Base-by-base conservation (phyloP, 495 filamentous ascomycete genomes). In the Penicillium steckii region DNA sequence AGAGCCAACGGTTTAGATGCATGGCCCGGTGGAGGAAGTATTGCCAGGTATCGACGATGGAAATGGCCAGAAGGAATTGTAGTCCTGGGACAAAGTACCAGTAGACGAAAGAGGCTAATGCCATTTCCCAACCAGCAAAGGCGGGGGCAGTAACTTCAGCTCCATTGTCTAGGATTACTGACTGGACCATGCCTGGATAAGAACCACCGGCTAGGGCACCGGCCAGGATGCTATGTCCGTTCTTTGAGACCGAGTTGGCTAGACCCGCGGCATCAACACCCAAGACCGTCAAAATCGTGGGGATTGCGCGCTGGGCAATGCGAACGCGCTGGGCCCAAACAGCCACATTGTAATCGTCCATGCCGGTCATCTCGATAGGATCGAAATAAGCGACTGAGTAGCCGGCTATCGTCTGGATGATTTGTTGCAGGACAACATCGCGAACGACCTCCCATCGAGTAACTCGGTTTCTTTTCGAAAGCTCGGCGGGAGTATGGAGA, bases 1-100 rank as follows among this genome's bases (percentile, higher is more conserved):
- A 98, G 53, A 98, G 85, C 88, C 89, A 97, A 64, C 89, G 89
- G 70, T 95, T 93, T 73, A 91, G 70, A 67, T 98, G 94, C 91
- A 97, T 96, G 32, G 83, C 82, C 22, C 94, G 87, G 74, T 98
- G 94, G 65, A 87, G 78, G 72, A 96, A 96, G 75, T 98, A 98
- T 60, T 98, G 91, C 90, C 92, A 96, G 27, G 91, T 95, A 73
- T 98, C 94, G 52, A 96, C 79, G 52, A 89, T 68, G 51, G 79
- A 73, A 56, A 92, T 80, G 27, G 84, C 94, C 26, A 88, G 48
- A 52, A 80, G 68, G 60, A 95, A 82, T 67, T 96, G 91, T 37
- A 90, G 45, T 13, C 74, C 75, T 2, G 94, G 94, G 38, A 96
- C 75, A 21, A 89, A 66, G 48, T 84, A 71, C 81, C 85, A 88